Base-by-base conservation (phyloP, 1,139 yeast genomes). In the Nakaseomyces bracarensis region DNA sequence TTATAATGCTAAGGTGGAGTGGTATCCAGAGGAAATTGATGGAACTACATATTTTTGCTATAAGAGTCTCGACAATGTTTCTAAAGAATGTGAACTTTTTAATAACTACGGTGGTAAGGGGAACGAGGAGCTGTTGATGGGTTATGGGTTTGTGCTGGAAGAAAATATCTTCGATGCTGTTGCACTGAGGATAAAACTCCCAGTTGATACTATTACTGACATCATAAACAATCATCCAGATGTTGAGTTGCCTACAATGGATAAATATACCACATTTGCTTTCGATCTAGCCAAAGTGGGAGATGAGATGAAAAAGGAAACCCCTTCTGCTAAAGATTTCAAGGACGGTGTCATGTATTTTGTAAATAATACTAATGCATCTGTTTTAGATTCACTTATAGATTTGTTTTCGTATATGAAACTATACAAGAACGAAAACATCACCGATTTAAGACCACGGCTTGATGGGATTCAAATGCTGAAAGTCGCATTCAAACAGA, bases 41-140 rank as follows among this genome's bases (percentile, higher is more conserved):
- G 49, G 47, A 3, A n/a, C 13, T 16, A 33, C 7, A 9, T 43
- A 48, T 3, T 59, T 60, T 38, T 42, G 42, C 22, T 52, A 48
- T 57, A 56, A 38, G 58, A 47, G 46, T 19, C 38, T 49, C 18
- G 54, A 50, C 14, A 13, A 42, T 18, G 40, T 58, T 3, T 10
- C 31, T 4, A 46, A 43, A 1, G 79, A 76, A 0, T 55, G 57
- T 3, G 82, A 85, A 54, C 52, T 86, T 1, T 80, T 62, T 59
- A 86, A 87, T 59, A 86, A 84, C 60, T 87, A 89, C 60, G 97
- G 97, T 1, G 75, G 79, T 46, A 87, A 86, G 57, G 81, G 93
- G 0, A 87, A 87, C 55, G 86, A 82, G 54, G 95, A 85, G 51
- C 66, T 68, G 19, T 49, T 74, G 26, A 53, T 65, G 28, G 74